Evolutionary conservation across 2,329 filamentous ascomycete genomes (phyloP), one percentile per base, ranked within the genome.

Genomic region (Fusarium sp.): DNA sequence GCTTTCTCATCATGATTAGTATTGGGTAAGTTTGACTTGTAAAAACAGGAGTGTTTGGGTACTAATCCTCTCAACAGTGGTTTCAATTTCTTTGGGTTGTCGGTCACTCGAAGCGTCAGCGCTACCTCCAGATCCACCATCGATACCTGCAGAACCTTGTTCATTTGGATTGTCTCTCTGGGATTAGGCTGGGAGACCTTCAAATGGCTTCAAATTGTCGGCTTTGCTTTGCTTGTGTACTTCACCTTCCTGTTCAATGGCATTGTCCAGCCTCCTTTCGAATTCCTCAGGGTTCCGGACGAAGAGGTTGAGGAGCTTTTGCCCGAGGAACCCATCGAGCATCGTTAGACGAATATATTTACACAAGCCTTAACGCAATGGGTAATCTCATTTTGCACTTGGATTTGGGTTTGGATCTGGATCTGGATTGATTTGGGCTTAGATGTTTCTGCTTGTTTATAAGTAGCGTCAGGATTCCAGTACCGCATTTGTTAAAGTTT

Each of bases 11-110:
- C 78, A 99, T 99, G 96, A 87, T 99, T 72, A 97, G 93, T 76
- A 99, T 99, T 75, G 95, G 95, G 92, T 97, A 88, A 72, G 71
- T 66, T 37, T 32, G n/a, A 49, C 34, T 27, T 47, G 5, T 28
- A 20, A 18, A 12, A 12, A 28, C n/a, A 8, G 34, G 8, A 18
- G 32, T 25, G 5, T 5, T 66, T 55, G 32, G 47, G 55, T 45
- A 57, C 72, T 75, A 61, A 78, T 62, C 8, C 27, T 13, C 7
- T 27, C 14, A 28, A 45, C 32, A 97, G 93, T 69, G 94, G 95
- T 56, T 99, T 98, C 88, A 99, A 99, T 83, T 99, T 97, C 85
- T 99, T 99, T 80, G 96, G 96, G 10, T 88, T 99, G 12, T 96
- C 93, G 1, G 95, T 99, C 11, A 99, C 96, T 1, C 89, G 93